Evolutionary conservation across 108 stramenopile genomes (phyloP), one percentile per base, ranked within the genome.

Genomic region (Asterionellopsis glacialis): DNA sequence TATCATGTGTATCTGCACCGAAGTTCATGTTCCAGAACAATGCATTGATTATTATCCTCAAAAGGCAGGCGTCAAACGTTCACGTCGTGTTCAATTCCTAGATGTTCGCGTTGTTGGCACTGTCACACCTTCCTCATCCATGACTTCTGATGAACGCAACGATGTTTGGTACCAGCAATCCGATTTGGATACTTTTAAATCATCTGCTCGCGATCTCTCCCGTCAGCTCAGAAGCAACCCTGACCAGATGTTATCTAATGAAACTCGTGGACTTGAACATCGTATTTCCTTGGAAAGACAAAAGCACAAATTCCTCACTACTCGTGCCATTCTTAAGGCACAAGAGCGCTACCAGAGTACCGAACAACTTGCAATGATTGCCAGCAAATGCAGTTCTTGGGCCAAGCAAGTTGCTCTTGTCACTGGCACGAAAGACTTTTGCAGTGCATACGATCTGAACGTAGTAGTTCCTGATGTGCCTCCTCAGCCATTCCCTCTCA

Each of bases 181-280:
- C 13, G 61, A 57, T 12, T 43, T 73, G 22, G 72, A 59, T 13
- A 38, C 25, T 14, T 73, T 73, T 52, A 73, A 73, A 47, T 42
- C 12, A 0, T 16, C 57, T 45, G 72, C 59, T 19, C 57, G 72
- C n/a, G 42, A 33, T 13, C 14, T 63, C 11, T 68, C 66, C 51
- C 61, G 67, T 1, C 63, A 63, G 13, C 19, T 73, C 6, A 60
- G 72, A 57, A 45, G 42, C 9, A 16, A 40, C 23, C 47, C 18
- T 6, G 59, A 47, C 4, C 14, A 47, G 7, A 18, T 19, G 16
- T 5, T 24, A 14, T 49, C 39, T 1, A 14, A 28, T 7, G 44
- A 14, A 12, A 49, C 63, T 16, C 61, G 73, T 45, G 73, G 73
- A 21, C 41, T 74, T 15, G 73, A 74, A 60, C 73, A 69, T 26